These are phyloP conservation scores for Starmerella vitae DNA, from an alignment of 805 yeast species.

Conservation along the genomic window DNA sequence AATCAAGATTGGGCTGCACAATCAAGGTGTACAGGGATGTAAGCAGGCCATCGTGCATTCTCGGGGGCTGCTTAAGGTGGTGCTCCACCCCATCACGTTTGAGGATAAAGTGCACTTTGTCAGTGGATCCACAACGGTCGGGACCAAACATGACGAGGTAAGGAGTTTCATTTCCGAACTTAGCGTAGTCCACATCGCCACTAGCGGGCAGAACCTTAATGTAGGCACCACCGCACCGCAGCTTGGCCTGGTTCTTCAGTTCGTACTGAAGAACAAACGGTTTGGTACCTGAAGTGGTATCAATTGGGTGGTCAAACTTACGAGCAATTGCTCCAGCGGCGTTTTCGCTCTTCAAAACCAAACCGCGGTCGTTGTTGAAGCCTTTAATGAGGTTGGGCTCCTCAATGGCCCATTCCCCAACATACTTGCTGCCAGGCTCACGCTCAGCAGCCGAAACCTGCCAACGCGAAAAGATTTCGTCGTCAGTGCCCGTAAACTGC, in stretches of 20 bases:
- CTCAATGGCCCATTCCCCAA: slow-evolving; percentile 66
- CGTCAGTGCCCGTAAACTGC: slow-evolving; percentile 30
- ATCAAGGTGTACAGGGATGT: slow-evolving; percentile 66
- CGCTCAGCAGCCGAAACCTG: slow-evolving; percentile 25
- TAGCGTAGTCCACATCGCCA: slow-evolving; percentile 29
- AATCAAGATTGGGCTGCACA: slow-evolving; percentile 48
- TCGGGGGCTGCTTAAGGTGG: slow-evolving; percentile 50
- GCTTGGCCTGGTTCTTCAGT: slow-evolving; percentile 65
- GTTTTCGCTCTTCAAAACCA: slow-evolving; percentile 62
- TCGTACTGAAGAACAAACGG: slow-evolving; percentile 81
- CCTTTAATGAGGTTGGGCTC: slow-evolving; percentile 48
- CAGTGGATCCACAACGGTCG: slow-evolving; percentile 71
- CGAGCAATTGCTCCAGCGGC: slow-evolving; percentile 73
- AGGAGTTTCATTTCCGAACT: slow-evolving; percentile 53
- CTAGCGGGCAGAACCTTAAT: slow-evolving; percentile 49
- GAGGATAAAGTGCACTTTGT: slow-evolving; percentile 67
- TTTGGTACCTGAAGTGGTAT: slow-evolving; percentile 36
- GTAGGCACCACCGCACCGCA: slow-evolving; percentile 84
- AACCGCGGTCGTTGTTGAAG: slow-evolving; percentile 53
- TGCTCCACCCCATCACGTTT: slow-evolving; percentile 51
- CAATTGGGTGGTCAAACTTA: slow-evolving; percentile 42
- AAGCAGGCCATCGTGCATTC: slow-evolving; percentile 40
- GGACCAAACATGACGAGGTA: slow-evolving; percentile 92
- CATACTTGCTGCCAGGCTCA: slow-evolving; percentile 34
- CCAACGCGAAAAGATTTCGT: slow-evolving; percentile 33